Evolutionary conservation across 345 rosid species (phyloP).

Genomic region (Noccaea caerulescens): DNA sequence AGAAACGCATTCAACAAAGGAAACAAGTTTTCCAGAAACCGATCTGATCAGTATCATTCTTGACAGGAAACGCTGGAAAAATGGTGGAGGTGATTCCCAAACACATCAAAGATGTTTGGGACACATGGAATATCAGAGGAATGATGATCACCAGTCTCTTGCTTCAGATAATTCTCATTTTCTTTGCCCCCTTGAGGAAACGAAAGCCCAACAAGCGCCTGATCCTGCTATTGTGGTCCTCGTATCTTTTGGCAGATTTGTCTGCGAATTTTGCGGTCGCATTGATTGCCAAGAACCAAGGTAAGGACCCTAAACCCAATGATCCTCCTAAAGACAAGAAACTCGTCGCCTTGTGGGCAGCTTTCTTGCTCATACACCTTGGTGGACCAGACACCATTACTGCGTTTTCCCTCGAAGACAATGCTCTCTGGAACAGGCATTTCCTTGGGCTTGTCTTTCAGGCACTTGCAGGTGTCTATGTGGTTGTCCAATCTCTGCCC

Average conservation of each 20-base stretch:
- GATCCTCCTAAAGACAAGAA: constrained; percentile 15
- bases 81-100: constrained; percentile 46
- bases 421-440: constrained; percentile 48
- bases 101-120: constrained; percentile 44
- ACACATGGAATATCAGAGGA: constrained; percentile 56
- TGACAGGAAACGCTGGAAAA: not conserved
- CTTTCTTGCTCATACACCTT: constrained; percentile 50
- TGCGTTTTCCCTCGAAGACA: constrained; percentile 46
- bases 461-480: constrained; percentile 30
- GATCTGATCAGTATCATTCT: not conserved
- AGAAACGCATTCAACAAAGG: no score
- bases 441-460: constrained; percentile 39
- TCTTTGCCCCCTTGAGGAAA: constrained; percentile 51
- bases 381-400: constrained; percentile 56
- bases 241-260: constrained; percentile 61
- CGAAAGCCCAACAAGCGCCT: constrained; percentile 39
- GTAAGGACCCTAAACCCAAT: not conserved
- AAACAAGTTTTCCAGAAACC: not conserved
- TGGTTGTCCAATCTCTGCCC: constrained; percentile 28
- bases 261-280: constrained; percentile 57
- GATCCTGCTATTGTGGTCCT: constrained; percentile 49
- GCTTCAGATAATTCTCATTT: constrained; percentile 53
- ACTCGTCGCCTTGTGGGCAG: constrained; percentile 45
- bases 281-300: constrained; percentile 52
- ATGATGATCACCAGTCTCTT: constrained; percentile 55